A percentile compares a stretch with the other conserved stretches of the same genome.
Conservation (phyloP, 306 rosid species). For the Prosopis cineraria region DNA sequence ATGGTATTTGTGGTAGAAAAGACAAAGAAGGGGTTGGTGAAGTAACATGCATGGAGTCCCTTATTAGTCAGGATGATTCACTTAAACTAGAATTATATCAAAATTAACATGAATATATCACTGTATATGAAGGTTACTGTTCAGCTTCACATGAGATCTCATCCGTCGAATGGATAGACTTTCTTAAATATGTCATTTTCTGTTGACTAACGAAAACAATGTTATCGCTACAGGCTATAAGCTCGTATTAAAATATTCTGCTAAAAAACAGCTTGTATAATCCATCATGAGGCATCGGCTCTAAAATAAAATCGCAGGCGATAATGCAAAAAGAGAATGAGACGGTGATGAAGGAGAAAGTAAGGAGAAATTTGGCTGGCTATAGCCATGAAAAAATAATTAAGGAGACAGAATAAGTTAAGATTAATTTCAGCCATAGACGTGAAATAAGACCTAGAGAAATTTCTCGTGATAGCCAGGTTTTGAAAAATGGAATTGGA, state of each 20-base stretch:
- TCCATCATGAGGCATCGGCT: background rate
- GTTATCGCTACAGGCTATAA: background rate
- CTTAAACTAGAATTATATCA: background rate
- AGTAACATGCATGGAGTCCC: slow-evolving; percentile 4
- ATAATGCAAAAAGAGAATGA: background rate
- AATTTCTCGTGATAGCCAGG: background rate
- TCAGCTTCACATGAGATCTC: slow-evolving; percentile 22
- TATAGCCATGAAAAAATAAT: background rate
- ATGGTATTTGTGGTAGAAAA: background rate
- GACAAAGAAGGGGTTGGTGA: slow-evolving; percentile 13
- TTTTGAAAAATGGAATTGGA: background rate
- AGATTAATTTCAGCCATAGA: background rate
- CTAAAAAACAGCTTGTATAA: background rate
- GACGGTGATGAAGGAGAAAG: background rate
- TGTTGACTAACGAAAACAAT: slow-evolving; percentile 16
- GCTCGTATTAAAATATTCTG: background rate
- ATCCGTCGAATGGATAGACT: slow-evolving; percentile 36
- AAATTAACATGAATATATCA: background rate
- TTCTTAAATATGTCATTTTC: slow-evolving; percentile 11
- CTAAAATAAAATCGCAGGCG: background rate
- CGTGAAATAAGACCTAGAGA: background rate
- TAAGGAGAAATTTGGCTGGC: background rate
- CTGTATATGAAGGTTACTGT: background rate
- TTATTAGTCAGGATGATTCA: background rate
- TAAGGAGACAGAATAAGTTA: background rate